Evolutionary conservation across 1,284 basidiomycete species (phyloP).

Genomic region (Hemileccinum hortonii): DNA sequence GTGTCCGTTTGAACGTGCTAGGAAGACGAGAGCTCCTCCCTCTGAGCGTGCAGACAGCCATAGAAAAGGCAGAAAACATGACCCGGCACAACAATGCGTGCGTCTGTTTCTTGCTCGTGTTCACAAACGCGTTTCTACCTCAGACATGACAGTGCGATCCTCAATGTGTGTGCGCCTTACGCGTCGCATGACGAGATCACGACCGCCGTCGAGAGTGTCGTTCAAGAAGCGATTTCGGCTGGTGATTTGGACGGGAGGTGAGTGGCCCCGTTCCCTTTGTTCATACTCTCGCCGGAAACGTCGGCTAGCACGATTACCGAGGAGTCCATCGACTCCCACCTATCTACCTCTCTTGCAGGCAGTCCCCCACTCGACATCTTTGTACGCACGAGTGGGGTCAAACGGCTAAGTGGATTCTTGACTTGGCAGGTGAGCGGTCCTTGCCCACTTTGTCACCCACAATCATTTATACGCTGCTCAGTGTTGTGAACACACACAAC

Average conservation of each 20-base stretch:
- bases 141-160: constrained; percentile 62
- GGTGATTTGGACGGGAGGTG: constrained; percentile 38
- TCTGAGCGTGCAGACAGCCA: constrained; percentile 66
- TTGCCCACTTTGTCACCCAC: background rate
- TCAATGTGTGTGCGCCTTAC: constrained; percentile 97
- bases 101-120: background rate
- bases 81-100: constrained; percentile 73
- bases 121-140: background rate
- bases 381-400: constrained; percentile 90
- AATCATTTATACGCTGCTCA: constrained; percentile 30
- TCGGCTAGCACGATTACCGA: constrained; percentile 59
- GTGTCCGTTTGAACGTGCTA: constrained; percentile 83
- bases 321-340: constrained; percentile 59
- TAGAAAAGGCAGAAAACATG: constrained; percentile 74
- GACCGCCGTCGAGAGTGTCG: constrained; percentile 63
- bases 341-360: constrained; percentile 66
- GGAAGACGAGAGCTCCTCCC: constrained; percentile 82
- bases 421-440: constrained; percentile 83
- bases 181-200: constrained; percentile 91
- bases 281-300: background rate
- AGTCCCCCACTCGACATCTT: constrained; percentile 89
- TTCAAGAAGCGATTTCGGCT: constrained; percentile 48
- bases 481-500: constrained; percentile 79
- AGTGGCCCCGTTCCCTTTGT: constrained; percentile 1
- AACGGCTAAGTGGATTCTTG: constrained; percentile 87